These are phyloP conservation scores for Jamesozyma spencerorum DNA, from an alignment of 805 yeast species.

Conservation along the genomic window DNA sequence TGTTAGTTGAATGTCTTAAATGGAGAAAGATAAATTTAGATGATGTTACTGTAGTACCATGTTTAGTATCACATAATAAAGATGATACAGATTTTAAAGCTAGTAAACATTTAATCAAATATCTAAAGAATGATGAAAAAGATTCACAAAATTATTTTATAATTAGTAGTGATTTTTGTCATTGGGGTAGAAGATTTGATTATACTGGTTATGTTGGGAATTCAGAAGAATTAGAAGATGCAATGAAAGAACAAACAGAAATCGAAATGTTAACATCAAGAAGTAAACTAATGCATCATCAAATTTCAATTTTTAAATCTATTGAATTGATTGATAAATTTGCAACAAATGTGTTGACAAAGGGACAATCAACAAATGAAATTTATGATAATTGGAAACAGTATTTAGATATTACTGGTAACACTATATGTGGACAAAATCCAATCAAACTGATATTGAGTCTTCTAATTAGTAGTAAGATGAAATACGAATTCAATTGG, in stretches of 20 bases:
- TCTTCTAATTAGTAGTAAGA: neutral
- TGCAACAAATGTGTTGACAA: conserved; percentile 50
- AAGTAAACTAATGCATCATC: conserved; percentile 22
- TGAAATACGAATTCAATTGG: conserved; percentile 49
- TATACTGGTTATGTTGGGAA: conserved; percentile 43
- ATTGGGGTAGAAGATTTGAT: conserved; percentile 73
- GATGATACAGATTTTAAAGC: conserved; percentile 36
- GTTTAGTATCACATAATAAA: conserved; percentile 62
- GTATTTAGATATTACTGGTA: conserved; percentile 63
- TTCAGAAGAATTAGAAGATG: conserved; percentile 19
- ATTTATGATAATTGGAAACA: conserved; percentile 50
- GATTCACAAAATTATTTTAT: conserved; percentile 55
- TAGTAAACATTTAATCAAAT: conserved; percentile 43
- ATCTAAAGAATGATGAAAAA: conserved; percentile 48
- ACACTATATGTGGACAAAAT: conserved; percentile 88
- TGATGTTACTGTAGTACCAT: conserved; percentile 57
- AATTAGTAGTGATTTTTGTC: conserved; percentile 88
- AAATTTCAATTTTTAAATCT: conserved; percentile 53
- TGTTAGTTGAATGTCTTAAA: conserved; percentile 40
- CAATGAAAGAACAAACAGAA: conserved; percentile 29
- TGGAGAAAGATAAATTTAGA: conserved; percentile 30
- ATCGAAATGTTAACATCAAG: conserved; percentile 24
- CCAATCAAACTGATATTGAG: conserved; percentile 60
- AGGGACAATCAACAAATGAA: conserved; percentile 36
- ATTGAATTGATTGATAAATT: conserved; percentile 63